These are phyloP conservation scores for Tricholoma terreum DNA, from an alignment of 768 basidiomycete genomes.

Conservation along the genomic window DNA sequence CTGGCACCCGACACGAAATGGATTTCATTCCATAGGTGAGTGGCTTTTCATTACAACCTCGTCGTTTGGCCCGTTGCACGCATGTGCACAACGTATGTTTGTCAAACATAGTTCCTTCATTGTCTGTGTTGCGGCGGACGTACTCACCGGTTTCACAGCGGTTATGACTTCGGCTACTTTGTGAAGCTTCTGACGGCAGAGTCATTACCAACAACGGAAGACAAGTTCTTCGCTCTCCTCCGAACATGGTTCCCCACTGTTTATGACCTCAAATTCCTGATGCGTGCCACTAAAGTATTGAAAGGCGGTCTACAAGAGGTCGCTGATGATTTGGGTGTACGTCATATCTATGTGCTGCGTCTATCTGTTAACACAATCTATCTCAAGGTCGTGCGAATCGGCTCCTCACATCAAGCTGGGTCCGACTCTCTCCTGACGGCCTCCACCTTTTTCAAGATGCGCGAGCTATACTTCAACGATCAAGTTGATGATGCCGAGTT, in stretches of 20 bases:
- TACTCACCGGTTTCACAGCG: constrained; percentile 47
- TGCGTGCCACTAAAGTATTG: constrained; percentile 81
- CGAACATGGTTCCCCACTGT: constrained; percentile 93
- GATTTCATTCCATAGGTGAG: constrained; percentile 97
- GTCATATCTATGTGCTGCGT: constrained; percentile 23
- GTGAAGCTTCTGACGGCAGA: constrained; percentile 87
- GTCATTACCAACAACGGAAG: constrained; percentile 86
- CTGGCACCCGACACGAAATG: constrained; percentile 85
- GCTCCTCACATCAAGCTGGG: constrained; percentile 91
- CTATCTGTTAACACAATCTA: neutral
- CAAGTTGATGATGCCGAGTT: constrained; percentile 81
- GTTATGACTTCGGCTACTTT: constrained; percentile 99
- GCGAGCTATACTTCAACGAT: constrained; percentile 87
- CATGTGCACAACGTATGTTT: neutral
- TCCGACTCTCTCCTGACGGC: constrained; percentile 95
- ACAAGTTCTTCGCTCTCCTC: constrained; percentile 84
- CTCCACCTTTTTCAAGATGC: constrained; percentile 95
- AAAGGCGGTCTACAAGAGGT: constrained; percentile 93
- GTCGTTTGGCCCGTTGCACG: neutral
- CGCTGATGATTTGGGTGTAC: constrained; percentile 90
- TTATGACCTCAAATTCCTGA: constrained; percentile 97
- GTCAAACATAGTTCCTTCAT: neutral
- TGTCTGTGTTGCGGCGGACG: neutral
- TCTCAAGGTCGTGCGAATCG: constrained; percentile 79
- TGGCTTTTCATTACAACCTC: constrained; percentile 9